A percentile compares a stretch with the other conserved stretches of the same genome.
Evolutionary conservation across 176 grass and related monocot species (phyloP).

Genomic region (Puccinellia tenuiflora): DNA sequence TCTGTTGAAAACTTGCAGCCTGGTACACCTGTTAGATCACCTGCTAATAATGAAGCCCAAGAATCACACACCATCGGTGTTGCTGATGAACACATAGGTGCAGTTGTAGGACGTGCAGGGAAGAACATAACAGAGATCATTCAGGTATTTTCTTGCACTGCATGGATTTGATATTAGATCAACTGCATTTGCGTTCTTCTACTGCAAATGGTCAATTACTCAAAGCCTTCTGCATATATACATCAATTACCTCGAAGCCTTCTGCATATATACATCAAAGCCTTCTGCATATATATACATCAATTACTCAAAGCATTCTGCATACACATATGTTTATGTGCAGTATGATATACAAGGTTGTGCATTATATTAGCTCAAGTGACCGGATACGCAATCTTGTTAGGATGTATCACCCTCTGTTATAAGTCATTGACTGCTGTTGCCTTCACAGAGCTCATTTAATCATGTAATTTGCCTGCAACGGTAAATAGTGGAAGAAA

Average conservation of each 20-base stretch:
- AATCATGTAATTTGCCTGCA: neutral
- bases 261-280: neutral
- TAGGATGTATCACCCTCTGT: neutral
- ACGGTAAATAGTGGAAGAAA: neutral
- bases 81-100: conserved; percentile 94
- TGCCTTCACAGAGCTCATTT: neutral
- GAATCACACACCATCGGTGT: conserved; percentile 75
- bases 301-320: neutral
- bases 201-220: neutral
- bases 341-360: neutral
- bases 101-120: conserved; percentile 89
- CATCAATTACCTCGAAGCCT: neutral
- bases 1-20: conserved; percentile 39
- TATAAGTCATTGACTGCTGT: neutral
- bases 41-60: conserved; percentile 55
- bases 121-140: conserved; percentile 97
- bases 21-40: conserved; percentile 39
- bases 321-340: neutral
- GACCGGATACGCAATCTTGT: neutral
- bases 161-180: neutral
- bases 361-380: neutral
- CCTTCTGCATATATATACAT: no score
- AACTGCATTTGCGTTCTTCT: neutral
- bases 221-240: neutral
- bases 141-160: conserved; percentile 48